phyloP scores from a whole-genome alignment of 345 rosid genomes.

The Reutealis trisperma region DNA sequence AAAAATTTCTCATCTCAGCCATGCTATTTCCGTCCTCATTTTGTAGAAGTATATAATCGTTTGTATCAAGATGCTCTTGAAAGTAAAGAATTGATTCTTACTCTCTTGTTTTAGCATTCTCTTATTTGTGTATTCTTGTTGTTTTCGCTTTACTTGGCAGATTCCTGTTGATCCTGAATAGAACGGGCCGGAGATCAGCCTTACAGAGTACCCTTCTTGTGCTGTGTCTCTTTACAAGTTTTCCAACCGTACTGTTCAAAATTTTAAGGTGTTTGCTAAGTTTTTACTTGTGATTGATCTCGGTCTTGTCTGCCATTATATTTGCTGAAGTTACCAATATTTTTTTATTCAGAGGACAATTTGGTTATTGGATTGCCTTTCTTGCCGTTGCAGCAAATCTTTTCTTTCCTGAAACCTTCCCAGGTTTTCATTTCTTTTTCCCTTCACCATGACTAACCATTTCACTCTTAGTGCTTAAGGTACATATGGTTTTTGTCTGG shows the following conservation, averaged over 20 bases:
- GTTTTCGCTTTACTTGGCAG: slow-evolving; percentile 23
- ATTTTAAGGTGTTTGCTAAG: slow-evolving; percentile 40
- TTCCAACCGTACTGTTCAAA: slow-evolving; percentile 45
- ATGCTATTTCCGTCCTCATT: neutral
- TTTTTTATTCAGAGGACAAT: slow-evolving; percentile 44
- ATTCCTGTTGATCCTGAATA: slow-evolving; percentile 48
- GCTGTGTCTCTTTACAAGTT: slow-evolving; percentile 40
- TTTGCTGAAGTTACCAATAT: neutral
- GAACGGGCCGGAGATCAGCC: slow-evolving; percentile 38
- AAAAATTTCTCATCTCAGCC: neutral
- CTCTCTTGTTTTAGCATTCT: neutral
- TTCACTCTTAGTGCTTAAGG: too few relatives aligned
- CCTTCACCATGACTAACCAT: neutral
- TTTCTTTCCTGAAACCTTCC: slow-evolving; percentile 43
- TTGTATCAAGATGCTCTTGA: neutral
- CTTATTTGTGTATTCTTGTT: neutral
- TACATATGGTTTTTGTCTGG: neutral
- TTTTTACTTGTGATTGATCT: neutral
- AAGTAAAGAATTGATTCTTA: neutral
- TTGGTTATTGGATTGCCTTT: slow-evolving; percentile 56
- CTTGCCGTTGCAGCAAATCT: slow-evolving; percentile 42
- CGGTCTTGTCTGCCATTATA: neutral
- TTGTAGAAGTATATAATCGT: neutral
- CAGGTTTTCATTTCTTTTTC: slow-evolving; percentile 28
- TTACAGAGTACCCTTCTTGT: slow-evolving; percentile 43